phyloP scores from a whole-genome alignment of 164 flowering plant species.

The Magnolia kwangsiensis region DNA sequence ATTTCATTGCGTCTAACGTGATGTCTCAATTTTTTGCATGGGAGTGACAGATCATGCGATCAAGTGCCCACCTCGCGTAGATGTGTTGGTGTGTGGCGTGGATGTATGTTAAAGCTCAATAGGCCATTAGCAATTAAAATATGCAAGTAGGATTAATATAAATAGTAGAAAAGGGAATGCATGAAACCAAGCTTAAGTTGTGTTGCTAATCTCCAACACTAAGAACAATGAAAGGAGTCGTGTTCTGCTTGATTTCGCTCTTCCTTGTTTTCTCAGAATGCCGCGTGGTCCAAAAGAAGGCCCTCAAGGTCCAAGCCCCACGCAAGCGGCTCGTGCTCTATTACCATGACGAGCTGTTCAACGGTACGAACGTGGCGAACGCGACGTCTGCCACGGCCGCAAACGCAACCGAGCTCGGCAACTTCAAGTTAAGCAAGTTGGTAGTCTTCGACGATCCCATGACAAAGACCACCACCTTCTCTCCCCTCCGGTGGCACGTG shows the following conservation, averaged over 20 bases:
- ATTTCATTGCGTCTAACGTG: no score
- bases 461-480: conserved; percentile 28
- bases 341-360: conserved; percentile 48
- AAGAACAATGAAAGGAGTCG: no score
- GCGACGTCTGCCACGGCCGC: conserved; percentile 24
- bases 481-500: conserved; percentile 35
- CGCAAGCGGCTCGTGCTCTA: conserved; percentile 37
- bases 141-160: no score
- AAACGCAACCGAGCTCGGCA: neutral
- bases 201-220: no score
- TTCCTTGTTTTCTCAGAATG: conserved; percentile 1
- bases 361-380: conserved; percentile 35
- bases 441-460: conserved; percentile 47
- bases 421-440: conserved; percentile 40
- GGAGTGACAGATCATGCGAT: no score
- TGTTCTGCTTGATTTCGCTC: conserved; percentile 7
- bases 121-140: no score
- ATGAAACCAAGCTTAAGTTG: conserved; percentile 3
- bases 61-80: no score
- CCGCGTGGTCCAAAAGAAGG: conserved; percentile 4
- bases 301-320: conserved; percentile 23
- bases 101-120: no score
- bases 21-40: no score
- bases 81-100: no score
- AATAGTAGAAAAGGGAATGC: conserved; percentile 18